Conservation (phyloP, 2,329 filamentous ascomycete species). For the Hymenoscyphus repandus region DNA sequence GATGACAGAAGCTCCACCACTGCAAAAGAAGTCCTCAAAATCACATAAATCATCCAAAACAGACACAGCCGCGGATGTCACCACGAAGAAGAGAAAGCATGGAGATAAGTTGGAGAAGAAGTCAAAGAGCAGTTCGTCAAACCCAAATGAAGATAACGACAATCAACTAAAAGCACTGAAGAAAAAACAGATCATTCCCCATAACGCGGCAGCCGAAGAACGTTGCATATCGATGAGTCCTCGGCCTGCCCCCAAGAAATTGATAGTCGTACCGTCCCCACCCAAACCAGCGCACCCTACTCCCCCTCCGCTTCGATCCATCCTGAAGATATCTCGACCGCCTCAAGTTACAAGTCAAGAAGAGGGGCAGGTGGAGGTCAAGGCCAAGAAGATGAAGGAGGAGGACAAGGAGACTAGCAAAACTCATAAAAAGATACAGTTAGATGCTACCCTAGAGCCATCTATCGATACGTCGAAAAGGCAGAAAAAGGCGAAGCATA, state of each 20-base stretch:
- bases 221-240: slow-evolving; percentile 14
- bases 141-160: slow-evolving; percentile 10
- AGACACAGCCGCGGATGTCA: background rate
- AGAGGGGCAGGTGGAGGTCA: too few species aligned
- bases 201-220: slow-evolving; percentile 12
- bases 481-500: too few species aligned
- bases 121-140: slow-evolving; percentile 27
- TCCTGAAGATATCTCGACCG: too few species aligned
- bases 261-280: background rate
- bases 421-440: too few species aligned
- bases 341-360: too few species aligned
- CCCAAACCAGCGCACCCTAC: too few species aligned
- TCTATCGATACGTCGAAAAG: too few species aligned
- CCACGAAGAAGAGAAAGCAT: slow-evolving; percentile 23
- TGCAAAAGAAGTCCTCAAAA: slow-evolving; percentile 4
- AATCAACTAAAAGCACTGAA: slow-evolving; percentile 23
- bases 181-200: slow-evolving; percentile 22
- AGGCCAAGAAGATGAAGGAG: slow-evolving; percentile 18
- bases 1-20: slow-evolving; percentile 12
- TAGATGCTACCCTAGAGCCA: too few species aligned
- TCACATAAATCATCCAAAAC: slow-evolving; percentile 6
- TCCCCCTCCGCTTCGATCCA: too few species aligned
- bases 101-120: slow-evolving; percentile 16
- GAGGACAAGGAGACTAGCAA: too few species aligned
- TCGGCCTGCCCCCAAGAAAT: background rate